These are phyloP conservation scores for Pyrenula massariospora DNA, from an alignment of 495 filamentous ascomycete genomes.

Conservation along the genomic window DNA sequence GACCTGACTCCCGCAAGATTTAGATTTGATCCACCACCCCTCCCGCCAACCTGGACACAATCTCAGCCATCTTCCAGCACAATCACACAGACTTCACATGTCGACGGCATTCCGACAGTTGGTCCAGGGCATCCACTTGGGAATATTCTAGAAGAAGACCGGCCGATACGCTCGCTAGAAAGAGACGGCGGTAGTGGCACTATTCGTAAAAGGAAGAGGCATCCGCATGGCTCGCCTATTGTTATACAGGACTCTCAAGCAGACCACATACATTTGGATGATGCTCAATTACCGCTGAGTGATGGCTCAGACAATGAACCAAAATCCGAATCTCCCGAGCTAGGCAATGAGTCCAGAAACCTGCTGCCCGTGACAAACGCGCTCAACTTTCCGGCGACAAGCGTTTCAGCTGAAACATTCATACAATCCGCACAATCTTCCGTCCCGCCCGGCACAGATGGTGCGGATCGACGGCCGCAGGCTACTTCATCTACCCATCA, in stretches of 20 bases:
- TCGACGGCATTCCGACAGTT: too few relatives aligned
- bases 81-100: too few relatives aligned
- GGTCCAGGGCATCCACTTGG: too few relatives aligned
- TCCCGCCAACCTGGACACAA: neutral
- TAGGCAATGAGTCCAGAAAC: neutral
- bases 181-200: neutral
- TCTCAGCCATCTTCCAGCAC: too few relatives aligned
- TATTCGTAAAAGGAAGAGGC: neutral
- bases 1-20: neutral
- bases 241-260: neutral
- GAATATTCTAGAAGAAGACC: neutral
- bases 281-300: neutral
- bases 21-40: neutral
- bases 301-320: neutral
- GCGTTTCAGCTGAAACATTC: too few relatives aligned
- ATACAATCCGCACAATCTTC: neutral
- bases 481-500: neutral
- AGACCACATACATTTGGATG: neutral
- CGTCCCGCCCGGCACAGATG: neutral
- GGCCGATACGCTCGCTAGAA: neutral
- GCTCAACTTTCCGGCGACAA: neutral
- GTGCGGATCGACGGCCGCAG: neutral
- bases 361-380: neutral
- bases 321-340: neutral
- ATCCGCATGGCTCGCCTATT: neutral